Base-by-base conservation (phyloP, 129 eudicot species). In the Tagetes erecta region DNA sequence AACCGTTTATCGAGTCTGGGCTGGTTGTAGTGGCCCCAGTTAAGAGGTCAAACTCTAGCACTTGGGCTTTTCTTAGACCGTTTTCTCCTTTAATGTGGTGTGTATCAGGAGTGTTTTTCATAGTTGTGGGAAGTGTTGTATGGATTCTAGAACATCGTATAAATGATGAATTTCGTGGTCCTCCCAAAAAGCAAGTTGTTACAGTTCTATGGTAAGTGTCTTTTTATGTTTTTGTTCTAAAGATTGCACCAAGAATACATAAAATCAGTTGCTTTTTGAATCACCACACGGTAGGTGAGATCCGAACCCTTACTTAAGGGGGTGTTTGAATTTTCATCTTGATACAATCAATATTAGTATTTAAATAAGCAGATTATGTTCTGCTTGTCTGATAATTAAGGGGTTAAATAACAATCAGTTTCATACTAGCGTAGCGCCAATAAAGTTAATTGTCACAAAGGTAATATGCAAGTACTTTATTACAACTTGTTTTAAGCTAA, bases 91-190 rank as follows among this genome's bases (percentile, higher is more conserved):
- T 49, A 39, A 85, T 85, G 88, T 88, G 94, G 94, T 57, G 73
- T 66, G 85, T 88, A 64, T 83, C 88, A 0, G 88, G 77, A 64
- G 13, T 79, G 11, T 88, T 80, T 51, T 85, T 88, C 84, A 53
- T 88, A 38, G 39, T 81, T 44, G 83, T 88, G 55, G 94, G 94
- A 62, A 69, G 69, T 33, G 92, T 86, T 53, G 80, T 90, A 33
- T 87, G 94, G 94, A 80, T 81, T 71, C 79, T 90, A 80, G 96
- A 90, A 79, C 96, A 90, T 68, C 84, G 91, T 68, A 40, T 81
- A 14, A 90, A 90, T 34, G 94, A 90, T 73, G 89, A 87, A 30
- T 90, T 90, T 56, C 94, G 96, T 5, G 94, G 96, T 35, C 87
- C 94, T 52, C 93, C 96, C 35, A 81, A 63, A 42, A 72, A 80